Conservation (phyloP, 2,329 filamentous ascomycete species). For the Ophiostoma fasciatum region DNA sequence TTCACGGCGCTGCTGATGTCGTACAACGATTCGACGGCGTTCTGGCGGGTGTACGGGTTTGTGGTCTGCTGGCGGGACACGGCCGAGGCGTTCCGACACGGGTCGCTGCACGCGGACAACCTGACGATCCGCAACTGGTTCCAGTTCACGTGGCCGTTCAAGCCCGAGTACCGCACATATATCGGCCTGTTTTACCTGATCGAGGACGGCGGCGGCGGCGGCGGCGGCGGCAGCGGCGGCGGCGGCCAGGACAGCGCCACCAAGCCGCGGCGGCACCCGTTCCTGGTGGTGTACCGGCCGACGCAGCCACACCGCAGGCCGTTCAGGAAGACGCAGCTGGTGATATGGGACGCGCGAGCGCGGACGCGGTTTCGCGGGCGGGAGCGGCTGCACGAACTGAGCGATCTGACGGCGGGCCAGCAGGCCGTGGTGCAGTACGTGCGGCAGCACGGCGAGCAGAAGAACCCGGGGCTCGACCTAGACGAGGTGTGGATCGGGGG, state of each 20-base stretch:
- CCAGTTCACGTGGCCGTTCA: constrained; percentile 14
- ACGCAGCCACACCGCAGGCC: constrained; percentile 20
- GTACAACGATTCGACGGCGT: not conserved
- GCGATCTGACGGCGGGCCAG: constrained; percentile 31
- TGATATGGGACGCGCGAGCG: constrained; percentile 37
- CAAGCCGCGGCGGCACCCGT: constrained; percentile 27
- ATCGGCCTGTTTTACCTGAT: constrained; percentile 36
- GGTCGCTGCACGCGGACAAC: constrained; percentile 15
- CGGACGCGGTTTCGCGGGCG: constrained; percentile 13
- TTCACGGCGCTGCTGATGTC: not conserved
- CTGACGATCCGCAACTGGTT: constrained; percentile 24
- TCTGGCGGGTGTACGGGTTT: constrained; percentile 16
- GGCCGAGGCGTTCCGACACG: constrained; percentile 23
- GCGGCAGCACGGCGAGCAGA: constrained; percentile 15
- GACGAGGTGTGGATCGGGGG: constrained; percentile 31
- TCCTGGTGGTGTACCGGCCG: constrained; percentile 34
- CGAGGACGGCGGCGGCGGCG: constrained; percentile 21
- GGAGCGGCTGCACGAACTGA: constrained; percentile 13
- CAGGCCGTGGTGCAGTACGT: constrained; percentile 26
- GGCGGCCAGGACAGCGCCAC: constrained; percentile 28
- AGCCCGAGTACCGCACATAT: constrained; percentile 20
- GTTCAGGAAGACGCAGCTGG: constrained; percentile 27
- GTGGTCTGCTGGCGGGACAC: constrained; percentile 28
- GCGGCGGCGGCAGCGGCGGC: constrained; percentile 36
- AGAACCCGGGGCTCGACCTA: constrained; percentile 21